Evolutionary conservation across 106 monocot genomes (phyloP), one percentile per base, ranked within the genome.

Genomic region (Dactylorhiza incarnata): DNA sequence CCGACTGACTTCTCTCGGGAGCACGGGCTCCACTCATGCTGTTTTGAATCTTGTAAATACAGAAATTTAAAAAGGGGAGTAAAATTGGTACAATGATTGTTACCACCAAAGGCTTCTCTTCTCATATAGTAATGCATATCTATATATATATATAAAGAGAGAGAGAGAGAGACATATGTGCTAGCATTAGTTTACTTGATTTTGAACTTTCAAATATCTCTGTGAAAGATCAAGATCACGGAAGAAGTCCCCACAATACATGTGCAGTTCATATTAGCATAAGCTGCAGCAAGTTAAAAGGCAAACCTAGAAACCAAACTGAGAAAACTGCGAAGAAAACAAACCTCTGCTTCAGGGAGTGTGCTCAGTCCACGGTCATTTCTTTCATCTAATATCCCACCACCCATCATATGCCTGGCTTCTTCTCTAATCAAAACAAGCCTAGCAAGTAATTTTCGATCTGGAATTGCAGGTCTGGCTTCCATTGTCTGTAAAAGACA

Each of bases 401-500:
- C 96, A 77, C 93, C 96, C 96, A 96, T 90, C 96, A 96, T 96
- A 74, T 84, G 81, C 45, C 89, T 82, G 77, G 93, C 89, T 81
- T 96, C 96, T 77, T 96, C 96, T 65, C 96, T 86, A 25, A 96
- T 85, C 79, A 96, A 84, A 75, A 93, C 96, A 75, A 96, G 91
- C 56, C 96, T 93, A 59, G 91, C 93, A 70, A 96, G 83, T 53
- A 96, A 81, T 71, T 93, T 96, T 74, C 96, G 73, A 80, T 93
- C 96, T n/a, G 87, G 93, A 82, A 96, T 78, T 49, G 73, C 73
- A 54, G 83, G 79, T 50, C 90, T 91, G 16, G 85, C 73, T 77
- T 96, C 96, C 93, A 93, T 96, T n/a, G 85, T 93, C 96, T 96
- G 84, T 61, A 76, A 74, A 26, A 29, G 16, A 22, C 11, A 58